phyloP scores from a whole-genome alignment of 2,329 filamentous ascomycete genomes.

The Didymella pomorum region DNA sequence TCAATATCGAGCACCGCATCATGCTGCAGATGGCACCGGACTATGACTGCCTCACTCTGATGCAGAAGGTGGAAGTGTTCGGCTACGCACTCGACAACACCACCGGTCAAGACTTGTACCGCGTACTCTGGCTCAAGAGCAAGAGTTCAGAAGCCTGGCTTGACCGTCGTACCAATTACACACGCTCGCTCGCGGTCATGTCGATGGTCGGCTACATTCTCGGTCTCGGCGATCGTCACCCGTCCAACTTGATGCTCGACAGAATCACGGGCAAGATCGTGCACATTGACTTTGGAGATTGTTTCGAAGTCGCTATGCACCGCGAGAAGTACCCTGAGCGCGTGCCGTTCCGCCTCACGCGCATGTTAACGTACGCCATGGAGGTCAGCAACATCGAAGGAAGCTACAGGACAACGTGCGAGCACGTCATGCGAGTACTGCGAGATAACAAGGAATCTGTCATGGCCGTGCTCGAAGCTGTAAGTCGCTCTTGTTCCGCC shows the following conservation, averaged over 20 bases:
- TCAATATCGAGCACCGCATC: slow-evolving; percentile 99
- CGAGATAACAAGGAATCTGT: slow-evolving; percentile 97
- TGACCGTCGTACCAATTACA: slow-evolving; percentile 98
- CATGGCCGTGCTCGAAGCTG: slow-evolving; percentile 97
- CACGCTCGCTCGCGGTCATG: slow-evolving; percentile 96
- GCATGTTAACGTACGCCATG: slow-evolving; percentile 99
- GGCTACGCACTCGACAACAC: slow-evolving; percentile 99
- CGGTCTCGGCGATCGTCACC: slow-evolving; percentile 93
- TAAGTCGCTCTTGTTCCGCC: slow-evolving; percentile 61
- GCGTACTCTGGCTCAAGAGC: slow-evolving; percentile 97
- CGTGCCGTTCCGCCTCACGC: slow-evolving; percentile 95
- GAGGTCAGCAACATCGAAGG: slow-evolving; percentile 99
- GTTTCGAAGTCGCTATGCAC: slow-evolving; percentile 99
- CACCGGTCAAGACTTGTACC: slow-evolving; percentile 96
- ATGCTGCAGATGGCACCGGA: slow-evolving; percentile 99
- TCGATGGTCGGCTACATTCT: slow-evolving; percentile 99
- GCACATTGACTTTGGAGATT: slow-evolving; percentile 99
- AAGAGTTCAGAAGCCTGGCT: slow-evolving; percentile 98
- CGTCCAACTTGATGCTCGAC: slow-evolving; percentile 97
- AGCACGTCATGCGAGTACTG: slow-evolving; percentile 97
- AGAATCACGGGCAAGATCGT: slow-evolving; percentile 95
- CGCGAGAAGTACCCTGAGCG: slow-evolving; percentile 98
- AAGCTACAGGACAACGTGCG: slow-evolving; percentile 96
- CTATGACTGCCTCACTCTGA: slow-evolving; percentile 96
- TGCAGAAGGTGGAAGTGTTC: slow-evolving; percentile 99